These are phyloP conservation scores for Chalciporus sphaerocephalus DNA, from an alignment of 768 basidiomycete species.

Conservation along the genomic window DNA sequence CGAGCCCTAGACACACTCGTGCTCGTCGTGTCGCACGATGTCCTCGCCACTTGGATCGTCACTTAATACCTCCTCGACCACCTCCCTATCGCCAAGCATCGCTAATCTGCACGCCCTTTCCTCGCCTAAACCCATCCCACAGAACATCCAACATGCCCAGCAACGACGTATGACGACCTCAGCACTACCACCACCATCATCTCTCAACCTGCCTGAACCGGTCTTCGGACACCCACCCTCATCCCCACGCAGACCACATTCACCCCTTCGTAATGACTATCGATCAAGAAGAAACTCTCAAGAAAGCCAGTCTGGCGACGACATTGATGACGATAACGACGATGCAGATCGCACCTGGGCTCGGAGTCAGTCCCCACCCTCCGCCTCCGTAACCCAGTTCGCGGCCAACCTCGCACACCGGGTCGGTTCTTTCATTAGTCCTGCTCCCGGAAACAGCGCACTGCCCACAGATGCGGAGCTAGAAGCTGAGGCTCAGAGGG, in stretches of 20 bases:
- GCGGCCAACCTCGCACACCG: slow-evolving; percentile 73
- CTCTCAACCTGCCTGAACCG: slow-evolving; percentile 43
- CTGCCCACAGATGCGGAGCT: slow-evolving; percentile 72
- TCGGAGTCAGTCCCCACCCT: slow-evolving; percentile 49
- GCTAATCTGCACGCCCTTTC: slow-evolving; percentile 31
- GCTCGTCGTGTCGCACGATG: slow-evolving; percentile 22
- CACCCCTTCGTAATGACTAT: slow-evolving; percentile 66
- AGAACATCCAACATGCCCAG: slow-evolving; percentile 16
- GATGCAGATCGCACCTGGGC: slow-evolving; percentile 23
- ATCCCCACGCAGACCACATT: slow-evolving; percentile 50
- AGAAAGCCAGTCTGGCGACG: slow-evolving; percentile 43
- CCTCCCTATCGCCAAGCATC: slow-evolving; percentile 32
- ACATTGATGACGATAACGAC: slow-evolving; percentile 36
- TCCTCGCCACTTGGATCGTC: slow-evolving; percentile 19
- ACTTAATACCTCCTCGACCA: slow-evolving; percentile 32
- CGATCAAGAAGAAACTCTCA: slow-evolving; percentile 48
- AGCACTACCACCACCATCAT: slow-evolving; percentile 36
- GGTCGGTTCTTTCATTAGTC: slow-evolving; percentile 63
- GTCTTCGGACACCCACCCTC: slow-evolving; percentile 36
- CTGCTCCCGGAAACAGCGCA: slow-evolving; percentile 40
- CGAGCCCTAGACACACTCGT: slow-evolving; percentile 16
- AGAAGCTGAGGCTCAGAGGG: slow-evolving; percentile 74
- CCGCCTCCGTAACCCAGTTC: slow-evolving; percentile 69
- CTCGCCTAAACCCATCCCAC: slow-evolving; percentile 23
- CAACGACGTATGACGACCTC: slow-evolving; percentile 38